These are phyloP conservation scores for Elsinoe fawcettii DNA, from an alignment of 2,329 filamentous ascomycete species.

Conservation along the genomic window DNA sequence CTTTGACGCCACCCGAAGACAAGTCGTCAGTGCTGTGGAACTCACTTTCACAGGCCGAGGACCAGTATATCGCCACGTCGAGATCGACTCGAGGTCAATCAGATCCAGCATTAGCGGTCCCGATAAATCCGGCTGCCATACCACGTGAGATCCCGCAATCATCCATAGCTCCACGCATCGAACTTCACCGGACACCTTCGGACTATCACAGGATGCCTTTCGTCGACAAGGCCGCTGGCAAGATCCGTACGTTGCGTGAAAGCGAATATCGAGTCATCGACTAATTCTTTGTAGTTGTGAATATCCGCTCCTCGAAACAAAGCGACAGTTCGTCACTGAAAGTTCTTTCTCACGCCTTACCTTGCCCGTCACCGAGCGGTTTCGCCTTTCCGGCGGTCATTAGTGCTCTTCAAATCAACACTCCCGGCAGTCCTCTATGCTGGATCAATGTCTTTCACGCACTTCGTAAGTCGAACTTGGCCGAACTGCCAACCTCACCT, in stretches of 20 bases:
- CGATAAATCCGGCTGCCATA: neutral
- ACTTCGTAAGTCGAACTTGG: constrained; percentile 53
- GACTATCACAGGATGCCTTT: constrained; percentile 11
- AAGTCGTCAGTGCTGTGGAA: constrained; percentile 4
- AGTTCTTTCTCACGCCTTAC: constrained; percentile 54
- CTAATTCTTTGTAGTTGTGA: constrained; percentile 27
- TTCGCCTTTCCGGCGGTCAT: constrained; percentile 50
- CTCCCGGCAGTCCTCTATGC: constrained; percentile 43
- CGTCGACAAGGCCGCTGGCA: constrained; percentile 10
- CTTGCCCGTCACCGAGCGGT: constrained; percentile 44
- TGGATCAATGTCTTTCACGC: constrained; percentile 60
- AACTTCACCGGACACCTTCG: constrained; percentile 2
- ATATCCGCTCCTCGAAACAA: constrained; percentile 27
- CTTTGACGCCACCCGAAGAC: constrained; percentile 13
- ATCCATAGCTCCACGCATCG: constrained; percentile 1
- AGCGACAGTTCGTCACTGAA: constrained; percentile 39
- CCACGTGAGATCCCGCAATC: neutral
- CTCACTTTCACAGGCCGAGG: neutral
- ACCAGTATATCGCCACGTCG: neutral
- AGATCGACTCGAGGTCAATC: neutral
- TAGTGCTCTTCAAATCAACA: constrained; percentile 46
- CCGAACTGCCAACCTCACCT: constrained; percentile 55
- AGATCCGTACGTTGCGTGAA: constrained; percentile 23
- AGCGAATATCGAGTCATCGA: too few relatives aligned
- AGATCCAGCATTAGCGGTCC: neutral